Base-by-base conservation (phyloP, 805 yeast species). In the Yamadazyma laniorum region DNA sequence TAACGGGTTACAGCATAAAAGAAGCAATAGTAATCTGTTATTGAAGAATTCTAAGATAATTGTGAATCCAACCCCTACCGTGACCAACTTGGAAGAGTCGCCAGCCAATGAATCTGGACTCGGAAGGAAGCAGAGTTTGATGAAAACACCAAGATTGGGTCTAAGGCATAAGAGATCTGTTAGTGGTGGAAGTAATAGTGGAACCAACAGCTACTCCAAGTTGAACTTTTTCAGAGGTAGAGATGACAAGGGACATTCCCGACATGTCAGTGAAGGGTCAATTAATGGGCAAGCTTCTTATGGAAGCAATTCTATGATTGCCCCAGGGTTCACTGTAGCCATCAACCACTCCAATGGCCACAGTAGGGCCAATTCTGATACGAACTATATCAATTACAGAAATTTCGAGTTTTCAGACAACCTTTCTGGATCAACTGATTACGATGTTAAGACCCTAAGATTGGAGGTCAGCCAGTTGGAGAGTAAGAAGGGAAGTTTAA, bases 311-410 rank as follows among this genome's bases (percentile, higher is more conserved):
- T 18, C 65, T 1, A 68, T 56, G 40, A 59, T 64, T 2, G 68
- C 79, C 0, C 75, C 79, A 1, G 74, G 75, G 13, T 48, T 74
- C 23, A 74, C 77, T 3, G 40, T 43, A 17, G 37, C 42, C 3
- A 12, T 34, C 15, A n/a, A n/a, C n/a, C n/a, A n/a, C n/a, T n/a
- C n/a, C n/a, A n/a, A n/a, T n/a, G n/a, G n/a, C n/a, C 42, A 39
- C 23, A 31, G 35, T 16, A 30, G 42, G 4, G 34, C 42, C 7
- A 39, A 29, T 26, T 39, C 42, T 11, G 42, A 39, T 18, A 34
- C 36, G 5, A 33, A 36, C 25, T 40, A 38, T 23, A 37, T 40
- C 15, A 39, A 40, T 16, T 34, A 27, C 32, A 37, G 36, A 34
- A 28, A 35, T 29, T 26, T 38, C 18, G 42, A 38, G 18, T 37